phyloP scores from a whole-genome alignment of 495 filamentous ascomycete genomes.

The Hypoxylon subgilvum region DNA sequence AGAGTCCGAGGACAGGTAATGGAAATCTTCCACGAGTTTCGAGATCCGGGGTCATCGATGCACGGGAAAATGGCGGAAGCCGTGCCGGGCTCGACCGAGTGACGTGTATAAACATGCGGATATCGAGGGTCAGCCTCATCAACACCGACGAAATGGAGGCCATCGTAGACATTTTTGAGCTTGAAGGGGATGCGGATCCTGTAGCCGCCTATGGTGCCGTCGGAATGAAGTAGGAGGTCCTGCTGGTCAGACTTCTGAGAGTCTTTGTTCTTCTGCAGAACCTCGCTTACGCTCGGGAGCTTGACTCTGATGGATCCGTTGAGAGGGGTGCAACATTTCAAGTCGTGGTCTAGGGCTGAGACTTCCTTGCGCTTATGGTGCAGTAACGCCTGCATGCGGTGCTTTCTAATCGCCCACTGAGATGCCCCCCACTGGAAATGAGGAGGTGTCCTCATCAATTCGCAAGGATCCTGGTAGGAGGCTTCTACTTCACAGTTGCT shows the following conservation, averaged over 20 bases:
- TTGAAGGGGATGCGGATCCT: constrained; percentile 73
- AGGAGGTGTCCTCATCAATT: constrained; percentile 66
- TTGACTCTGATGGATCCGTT: constrained; percentile 51
- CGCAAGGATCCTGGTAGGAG: constrained; percentile 78
- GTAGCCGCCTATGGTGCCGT: constrained; percentile 43
- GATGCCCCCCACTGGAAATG: constrained; percentile 61
- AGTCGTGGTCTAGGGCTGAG: constrained; percentile 46
- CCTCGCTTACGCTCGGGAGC: constrained; percentile 44
- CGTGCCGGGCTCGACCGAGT: constrained; percentile 74
- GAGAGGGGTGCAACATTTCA: constrained; percentile 49
- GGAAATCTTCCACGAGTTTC: constrained; percentile 85
- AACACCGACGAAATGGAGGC: constrained; percentile 87
- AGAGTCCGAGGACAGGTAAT: constrained; percentile 84
- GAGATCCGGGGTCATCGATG: constrained; percentile 77
- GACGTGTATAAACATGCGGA: constrained; percentile 89
- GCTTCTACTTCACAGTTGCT: constrained; percentile 65
- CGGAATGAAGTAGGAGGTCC: constrained; percentile 35
- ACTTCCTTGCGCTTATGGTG: constrained; percentile 57
- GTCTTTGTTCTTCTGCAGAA: constrained; percentile 44
- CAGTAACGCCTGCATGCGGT: constrained; percentile 67
- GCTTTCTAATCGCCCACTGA: constrained; percentile 77
- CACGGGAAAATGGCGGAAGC: constrained; percentile 90
- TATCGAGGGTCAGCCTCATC: constrained; percentile 78
- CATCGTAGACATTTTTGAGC: constrained; percentile 76
- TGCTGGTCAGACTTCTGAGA: constrained; percentile 40